These are phyloP conservation scores for Cochlearia excelsa DNA, from an alignment of 345 rosid genomes.

Conservation along the genomic window DNA sequence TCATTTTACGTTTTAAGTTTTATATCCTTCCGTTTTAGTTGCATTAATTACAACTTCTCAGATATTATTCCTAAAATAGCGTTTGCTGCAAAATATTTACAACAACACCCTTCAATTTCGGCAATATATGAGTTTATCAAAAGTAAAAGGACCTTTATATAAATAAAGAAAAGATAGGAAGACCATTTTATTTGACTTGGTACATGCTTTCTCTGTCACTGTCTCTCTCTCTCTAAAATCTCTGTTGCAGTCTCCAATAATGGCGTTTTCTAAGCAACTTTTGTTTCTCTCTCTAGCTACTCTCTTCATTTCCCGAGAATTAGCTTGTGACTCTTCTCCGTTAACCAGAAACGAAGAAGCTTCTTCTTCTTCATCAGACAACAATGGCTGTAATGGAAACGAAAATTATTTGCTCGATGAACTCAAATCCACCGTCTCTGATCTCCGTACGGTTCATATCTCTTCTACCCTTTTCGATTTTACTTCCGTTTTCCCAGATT, in stretches of 20 bases:
- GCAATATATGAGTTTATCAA: not conserved
- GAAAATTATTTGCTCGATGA: conserved; percentile 23
- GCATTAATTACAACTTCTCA: conserved; percentile 20
- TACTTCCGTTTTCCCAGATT: not conserved
- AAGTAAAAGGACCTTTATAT: not conserved
- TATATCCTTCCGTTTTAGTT: conserved; percentile 32
- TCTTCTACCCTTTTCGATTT: conserved; percentile 9
- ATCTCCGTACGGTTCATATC: conserved; percentile 32
- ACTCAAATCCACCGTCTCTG: conserved; percentile 38
- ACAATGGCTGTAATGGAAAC: conserved; percentile 17
- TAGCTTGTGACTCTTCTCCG: conserved; percentile 11
- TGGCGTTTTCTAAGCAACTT: conserved; percentile 32
- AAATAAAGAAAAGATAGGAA: conserved; percentile 20
- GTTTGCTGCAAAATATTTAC: conserved; percentile 10
- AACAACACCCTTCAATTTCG: not conserved
- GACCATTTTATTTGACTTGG: conserved; percentile 32
- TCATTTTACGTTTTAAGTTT: conserved; percentile 14
- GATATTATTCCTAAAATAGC: not conserved
- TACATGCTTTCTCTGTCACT: conserved; percentile 19
- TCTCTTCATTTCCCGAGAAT: conserved; percentile 6
- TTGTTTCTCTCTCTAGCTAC: conserved; percentile 28
- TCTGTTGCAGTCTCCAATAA: conserved; percentile 39
- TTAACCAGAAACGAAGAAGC: not conserved
- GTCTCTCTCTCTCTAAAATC: conserved; percentile 21
- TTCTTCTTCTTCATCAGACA: conserved; percentile 10